Conservation (phyloP, 768 basidiomycete genomes). For the Tylopilus cervinicoccineus region DNA sequence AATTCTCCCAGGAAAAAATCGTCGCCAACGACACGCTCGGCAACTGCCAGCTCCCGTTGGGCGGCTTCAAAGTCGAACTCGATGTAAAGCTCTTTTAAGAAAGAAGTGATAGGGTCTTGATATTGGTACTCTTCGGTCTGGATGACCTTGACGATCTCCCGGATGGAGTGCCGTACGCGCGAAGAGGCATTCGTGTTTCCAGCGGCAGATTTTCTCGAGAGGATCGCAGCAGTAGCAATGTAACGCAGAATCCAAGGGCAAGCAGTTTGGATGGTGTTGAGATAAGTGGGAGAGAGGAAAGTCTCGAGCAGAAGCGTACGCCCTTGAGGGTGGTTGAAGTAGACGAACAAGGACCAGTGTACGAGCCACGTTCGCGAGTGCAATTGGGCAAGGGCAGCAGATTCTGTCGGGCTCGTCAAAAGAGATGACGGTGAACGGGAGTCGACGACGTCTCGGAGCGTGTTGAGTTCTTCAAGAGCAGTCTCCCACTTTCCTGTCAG, state of each 20-base stretch:
- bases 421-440: conserved; percentile 57
- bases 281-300: conserved; percentile 93
- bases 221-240: conserved; percentile 87
- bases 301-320: conserved; percentile 91
- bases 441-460: conserved; percentile 90
- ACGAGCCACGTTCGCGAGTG: conserved; percentile 95
- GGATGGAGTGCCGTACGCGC: conserved; percentile 82
- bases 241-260: conserved; percentile 95
- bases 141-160: conserved; percentile 90
- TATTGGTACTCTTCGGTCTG: conserved; percentile 97
- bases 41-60: conserved; percentile 72
- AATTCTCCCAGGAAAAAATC: conserved; percentile 95
- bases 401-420: conserved; percentile 43
- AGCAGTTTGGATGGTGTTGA: conserved; percentile 97
- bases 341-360: conserved; percentile 98
- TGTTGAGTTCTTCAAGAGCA: conserved; percentile 93
- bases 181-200: conserved; percentile 48
- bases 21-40: conserved; percentile 78
- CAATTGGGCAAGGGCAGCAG: conserved; percentile 79
- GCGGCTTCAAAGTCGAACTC: conserved; percentile 97
- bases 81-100: conserved; percentile 90
- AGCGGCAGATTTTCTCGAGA: conserved; percentile 75
- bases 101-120: conserved; percentile 87
- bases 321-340: conserved; percentile 94
- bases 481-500: conserved; percentile 92